Percentiles rank a stretch among this genome's conserved stretches.
These are phyloP conservation scores for Zygnema cylindricum DNA, from an alignment of 139 green algal species.

Conservation along the genomic window DNA sequence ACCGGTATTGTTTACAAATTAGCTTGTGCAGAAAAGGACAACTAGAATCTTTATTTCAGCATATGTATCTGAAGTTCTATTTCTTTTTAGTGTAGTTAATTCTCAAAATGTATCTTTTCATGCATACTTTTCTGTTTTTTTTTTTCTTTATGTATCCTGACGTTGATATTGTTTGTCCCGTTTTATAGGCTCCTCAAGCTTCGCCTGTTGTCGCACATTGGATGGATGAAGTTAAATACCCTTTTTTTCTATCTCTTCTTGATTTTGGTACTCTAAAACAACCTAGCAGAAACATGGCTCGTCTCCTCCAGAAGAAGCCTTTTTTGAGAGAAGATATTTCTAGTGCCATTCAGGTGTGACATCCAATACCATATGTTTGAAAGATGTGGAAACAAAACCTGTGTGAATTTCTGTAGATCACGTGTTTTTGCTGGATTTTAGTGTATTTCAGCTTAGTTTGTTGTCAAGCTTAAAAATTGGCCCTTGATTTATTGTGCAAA, in stretches of 20 bases:
- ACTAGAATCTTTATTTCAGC: neutral
- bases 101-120: neutral
- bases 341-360: neutral
- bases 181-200: slow-evolving; percentile 18
- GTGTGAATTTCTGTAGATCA: no score
- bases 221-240: slow-evolving; percentile 34
- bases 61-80: neutral
- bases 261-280: neutral
- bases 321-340: neutral
- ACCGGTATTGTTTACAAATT: neutral
- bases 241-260: slow-evolving; percentile 12
- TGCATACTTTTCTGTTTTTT: neutral
- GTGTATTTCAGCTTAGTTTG: no score
- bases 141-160: neutral
- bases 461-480: no score
- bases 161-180: no score
- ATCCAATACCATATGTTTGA: no score
- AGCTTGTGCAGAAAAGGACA: neutral
- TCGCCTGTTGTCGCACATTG: slow-evolving; percentile 16
- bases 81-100: neutral
- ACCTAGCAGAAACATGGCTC: neutral
- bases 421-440: no score
- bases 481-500: no score
- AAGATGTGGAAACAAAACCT: no score
- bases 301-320: neutral